phyloP scores from a whole-genome alignment of 2,329 filamentous ascomycete species.

The Trichoderma citrinoviride region DNA sequence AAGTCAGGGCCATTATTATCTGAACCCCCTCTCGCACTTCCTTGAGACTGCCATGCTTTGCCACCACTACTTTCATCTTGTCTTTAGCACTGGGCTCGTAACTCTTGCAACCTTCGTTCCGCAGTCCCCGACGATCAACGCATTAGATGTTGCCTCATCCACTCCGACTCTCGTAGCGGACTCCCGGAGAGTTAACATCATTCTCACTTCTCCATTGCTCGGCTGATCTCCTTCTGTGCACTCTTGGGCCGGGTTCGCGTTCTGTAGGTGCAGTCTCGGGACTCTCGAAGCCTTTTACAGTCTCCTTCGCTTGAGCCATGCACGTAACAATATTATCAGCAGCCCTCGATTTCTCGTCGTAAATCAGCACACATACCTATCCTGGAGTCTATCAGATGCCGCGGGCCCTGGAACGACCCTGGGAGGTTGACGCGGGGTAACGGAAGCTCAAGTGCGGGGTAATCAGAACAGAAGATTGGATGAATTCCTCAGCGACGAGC shows the following conservation, averaged over 20 bases:
- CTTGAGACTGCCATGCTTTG: slow-evolving; percentile 18
- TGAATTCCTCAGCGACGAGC: no score
- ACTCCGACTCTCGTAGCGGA: slow-evolving; percentile 18
- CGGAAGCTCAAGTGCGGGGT: not conserved
- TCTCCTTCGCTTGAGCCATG: slow-evolving; percentile 22
- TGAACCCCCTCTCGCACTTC: slow-evolving; percentile 17
- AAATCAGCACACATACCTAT: slow-evolving; percentile 21
- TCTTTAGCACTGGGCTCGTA: slow-evolving; percentile 2
- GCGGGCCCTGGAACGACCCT: not conserved
- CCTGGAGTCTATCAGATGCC: slow-evolving; percentile 17
- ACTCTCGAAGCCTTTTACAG: not conserved
- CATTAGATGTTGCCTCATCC: slow-evolving; percentile 8
- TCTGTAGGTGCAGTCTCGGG: not conserved
- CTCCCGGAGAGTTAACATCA: slow-evolving; percentile 17
- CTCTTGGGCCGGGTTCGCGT: not conserved
- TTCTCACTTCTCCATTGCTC: slow-evolving; percentile 10
- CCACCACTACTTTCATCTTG: slow-evolving; percentile 21
- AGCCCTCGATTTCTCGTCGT: not conserved
- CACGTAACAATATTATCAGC: slow-evolving; percentile 3
- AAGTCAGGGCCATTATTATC: slow-evolving; percentile 23
- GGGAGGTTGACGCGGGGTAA: not conserved
- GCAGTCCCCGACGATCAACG: not conserved
- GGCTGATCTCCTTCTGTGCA: slow-evolving; percentile 17
- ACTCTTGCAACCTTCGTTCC: slow-evolving; percentile 17
- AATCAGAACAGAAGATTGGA: not conserved